These are phyloP conservation scores for Hyaloscypha variabilis DNA, from an alignment of 495 filamentous ascomycete genomes.

Conservation along the genomic window DNA sequence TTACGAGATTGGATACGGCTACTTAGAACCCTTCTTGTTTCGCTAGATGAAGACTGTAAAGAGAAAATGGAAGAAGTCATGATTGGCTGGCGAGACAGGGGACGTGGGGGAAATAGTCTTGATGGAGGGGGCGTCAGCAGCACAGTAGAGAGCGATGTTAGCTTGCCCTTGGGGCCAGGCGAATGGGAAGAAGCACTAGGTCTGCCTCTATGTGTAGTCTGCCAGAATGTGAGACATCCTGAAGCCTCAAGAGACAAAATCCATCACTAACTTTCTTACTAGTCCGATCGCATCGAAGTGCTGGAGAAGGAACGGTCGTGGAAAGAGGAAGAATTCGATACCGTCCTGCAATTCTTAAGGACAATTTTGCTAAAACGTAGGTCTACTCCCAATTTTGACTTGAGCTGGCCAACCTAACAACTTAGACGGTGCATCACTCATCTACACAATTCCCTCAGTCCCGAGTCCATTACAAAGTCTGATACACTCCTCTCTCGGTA, in stretches of 20 bases:
- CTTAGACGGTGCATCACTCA: conserved; percentile 84
- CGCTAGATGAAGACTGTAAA: conserved; percentile 75
- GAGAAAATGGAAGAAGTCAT: conserved; percentile 85
- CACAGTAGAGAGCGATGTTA: conserved; percentile 60
- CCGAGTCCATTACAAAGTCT: conserved; percentile 79
- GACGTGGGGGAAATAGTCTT: conserved; percentile 50
- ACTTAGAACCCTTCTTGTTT: conserved; percentile 72
- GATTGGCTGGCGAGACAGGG: conserved; percentile 59
- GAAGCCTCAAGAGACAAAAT: neutral
- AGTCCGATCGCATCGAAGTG: conserved; percentile 89
- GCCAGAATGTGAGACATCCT: conserved; percentile 73
- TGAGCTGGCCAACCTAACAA: conserved; percentile 18
- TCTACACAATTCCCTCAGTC: conserved; percentile 84
- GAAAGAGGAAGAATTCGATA: conserved; percentile 94
- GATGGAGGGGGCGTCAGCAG: conserved; percentile 43
- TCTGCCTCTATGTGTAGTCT: conserved; percentile 87
- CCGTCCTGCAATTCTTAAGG: conserved; percentile 83
- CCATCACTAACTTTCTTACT: conserved; percentile 12
- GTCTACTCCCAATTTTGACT: conserved; percentile 25
- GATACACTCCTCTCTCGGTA: conserved; percentile 85
- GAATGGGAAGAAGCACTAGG: conserved; percentile 95
- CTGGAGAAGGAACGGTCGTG: conserved; percentile 85
- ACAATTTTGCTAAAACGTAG: conserved; percentile 85
- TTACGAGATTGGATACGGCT: conserved; percentile 86
- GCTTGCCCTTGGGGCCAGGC: conserved; percentile 81